These are phyloP conservation scores for Trametes villosa DNA, from an alignment of 768 basidiomycete genomes.

Conservation along the genomic window DNA sequence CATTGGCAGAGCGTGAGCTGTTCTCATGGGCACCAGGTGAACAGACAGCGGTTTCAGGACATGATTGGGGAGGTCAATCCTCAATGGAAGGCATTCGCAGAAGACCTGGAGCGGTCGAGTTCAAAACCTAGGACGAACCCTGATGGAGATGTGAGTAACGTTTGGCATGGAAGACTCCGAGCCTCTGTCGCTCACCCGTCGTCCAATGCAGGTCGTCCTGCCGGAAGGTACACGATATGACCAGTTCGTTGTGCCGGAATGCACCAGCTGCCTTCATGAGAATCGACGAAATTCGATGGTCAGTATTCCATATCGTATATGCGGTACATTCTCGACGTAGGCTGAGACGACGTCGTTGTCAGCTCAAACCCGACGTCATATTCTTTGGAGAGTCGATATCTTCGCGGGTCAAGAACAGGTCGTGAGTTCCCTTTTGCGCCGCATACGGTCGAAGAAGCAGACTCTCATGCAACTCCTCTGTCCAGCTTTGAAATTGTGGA, in stretches of 20 bases:
- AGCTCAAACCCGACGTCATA: conserved; percentile 83
- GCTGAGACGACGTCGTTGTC: neutral
- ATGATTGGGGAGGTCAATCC: conserved; percentile 77
- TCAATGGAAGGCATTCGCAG: conserved; percentile 70
- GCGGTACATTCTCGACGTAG: neutral
- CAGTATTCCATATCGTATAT: conserved; percentile 19
- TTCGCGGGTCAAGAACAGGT: conserved; percentile 62
- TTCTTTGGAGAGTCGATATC: conserved; percentile 93
- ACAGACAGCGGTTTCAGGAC: conserved; percentile 73
- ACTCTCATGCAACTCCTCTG: neutral
- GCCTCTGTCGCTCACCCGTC: neutral
- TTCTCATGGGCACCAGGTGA: conserved; percentile 67
- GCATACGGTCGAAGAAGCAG: neutral
- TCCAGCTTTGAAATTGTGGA: conserved; percentile 62
- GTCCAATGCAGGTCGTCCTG: conserved; percentile 66
- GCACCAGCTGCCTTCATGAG: conserved; percentile 65
- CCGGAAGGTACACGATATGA: conserved; percentile 72
- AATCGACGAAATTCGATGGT: conserved; percentile 66
- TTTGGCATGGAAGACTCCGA: neutral
- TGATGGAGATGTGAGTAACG: conserved; percentile 79
- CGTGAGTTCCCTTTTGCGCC: conserved; percentile 50
- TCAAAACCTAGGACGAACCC: conserved; percentile 80
- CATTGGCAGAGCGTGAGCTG: conserved; percentile 74
- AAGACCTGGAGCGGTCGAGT: conserved; percentile 63
- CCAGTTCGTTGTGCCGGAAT: conserved; percentile 80